Base-by-base conservation (phyloP, 2,329 filamentous ascomycete species). In the Nemania diffusa region DNA sequence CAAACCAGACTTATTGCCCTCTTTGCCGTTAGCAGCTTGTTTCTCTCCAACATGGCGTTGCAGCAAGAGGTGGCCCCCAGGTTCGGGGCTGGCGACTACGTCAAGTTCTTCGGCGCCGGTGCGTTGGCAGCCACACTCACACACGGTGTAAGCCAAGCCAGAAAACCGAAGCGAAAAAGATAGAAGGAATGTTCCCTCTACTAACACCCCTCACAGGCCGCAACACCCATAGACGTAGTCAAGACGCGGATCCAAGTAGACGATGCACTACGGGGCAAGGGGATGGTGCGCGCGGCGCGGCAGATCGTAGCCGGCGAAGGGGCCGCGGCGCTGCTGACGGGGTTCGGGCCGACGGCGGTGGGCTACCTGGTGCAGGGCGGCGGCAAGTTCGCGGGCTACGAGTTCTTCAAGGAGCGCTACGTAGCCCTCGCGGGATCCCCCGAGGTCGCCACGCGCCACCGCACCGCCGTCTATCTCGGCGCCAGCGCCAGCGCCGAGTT, bases 191-290 rank as follows among this genome's bases (percentile, higher is more conserved):
- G 20, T 15, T 20, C n/a, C 42, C 26, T 34, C 50, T 52, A 40
- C 44, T 64, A 50, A 67, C 48, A 8, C 0, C 32, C 11, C 9
- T 59, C 37, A 44, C 57, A 85, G 84, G 84, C 82, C n/a, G 84
- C 82, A 13, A 86, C 84, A 5, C 84, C 84, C 51, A 86, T 84
- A 69, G 82, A 82, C 78, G 94, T 94, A 79, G 92, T 97, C 83
- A 97, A 97, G 88, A 97, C 93, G 75, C 89, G 92, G 76, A 95
- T 97, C 79, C 93, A 97, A 83, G 91, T 97, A 78, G 93, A 97
- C 82, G 92, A 93, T 75, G 86, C 84, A 73, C 90, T 92, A 81
- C 96, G 96, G 84, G 94, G 94, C 82, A 86, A 87, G 76, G 93
- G 93, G 80, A 89, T 97, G 87, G 84, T 96, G 78, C 88, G 89